Conservation (phyloP, 1,139 yeast genomes). For the Candida pseudoviswanathii region DNA sequence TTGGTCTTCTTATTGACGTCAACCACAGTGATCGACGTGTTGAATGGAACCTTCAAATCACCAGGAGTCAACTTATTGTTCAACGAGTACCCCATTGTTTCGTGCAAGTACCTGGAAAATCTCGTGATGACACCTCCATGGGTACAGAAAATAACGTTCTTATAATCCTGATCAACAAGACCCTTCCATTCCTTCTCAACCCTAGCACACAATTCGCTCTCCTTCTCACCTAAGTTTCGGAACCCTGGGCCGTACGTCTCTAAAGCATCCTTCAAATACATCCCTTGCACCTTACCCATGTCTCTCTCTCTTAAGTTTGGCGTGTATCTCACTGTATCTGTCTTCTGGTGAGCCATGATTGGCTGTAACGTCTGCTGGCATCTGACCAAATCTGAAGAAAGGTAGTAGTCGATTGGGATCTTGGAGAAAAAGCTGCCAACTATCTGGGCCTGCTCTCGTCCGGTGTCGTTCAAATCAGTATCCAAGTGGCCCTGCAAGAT, state of each 20-base stretch:
- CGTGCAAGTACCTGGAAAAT: conserved; percentile 49
- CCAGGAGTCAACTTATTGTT: conserved; percentile 35
- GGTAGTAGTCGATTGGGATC: conserved; percentile 51
- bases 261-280: conserved; percentile 68
- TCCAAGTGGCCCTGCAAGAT: conserved; percentile 77
- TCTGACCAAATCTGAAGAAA: conserved; percentile 62
- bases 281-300: conserved; percentile 81
- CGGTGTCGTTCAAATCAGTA: conserved; percentile 59
- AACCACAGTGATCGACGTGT: conserved; percentile 70
- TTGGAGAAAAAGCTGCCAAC: conserved; percentile 45
- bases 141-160: conserved; percentile 65
- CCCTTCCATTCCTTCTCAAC: conserved; percentile 51
- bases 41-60: conserved; percentile 63
- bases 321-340: conserved; percentile 28
- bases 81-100: conserved; percentile 39
- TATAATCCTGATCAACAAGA: conserved; percentile 23
- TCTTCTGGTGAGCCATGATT: conserved; percentile 26
- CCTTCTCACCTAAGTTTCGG: conserved; percentile 56
- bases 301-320: conserved; percentile 65
- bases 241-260: conserved; percentile 39
- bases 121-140: conserved; percentile 88
- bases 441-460: conserved; percentile 55
- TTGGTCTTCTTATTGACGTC: conserved; percentile 46
- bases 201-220: conserved; percentile 48
- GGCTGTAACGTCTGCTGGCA: conserved; percentile 57